phyloP scores from a whole-genome alignment of 2,329 filamentous ascomycete genomes.

The Orbilia ellipsospora region DNA sequence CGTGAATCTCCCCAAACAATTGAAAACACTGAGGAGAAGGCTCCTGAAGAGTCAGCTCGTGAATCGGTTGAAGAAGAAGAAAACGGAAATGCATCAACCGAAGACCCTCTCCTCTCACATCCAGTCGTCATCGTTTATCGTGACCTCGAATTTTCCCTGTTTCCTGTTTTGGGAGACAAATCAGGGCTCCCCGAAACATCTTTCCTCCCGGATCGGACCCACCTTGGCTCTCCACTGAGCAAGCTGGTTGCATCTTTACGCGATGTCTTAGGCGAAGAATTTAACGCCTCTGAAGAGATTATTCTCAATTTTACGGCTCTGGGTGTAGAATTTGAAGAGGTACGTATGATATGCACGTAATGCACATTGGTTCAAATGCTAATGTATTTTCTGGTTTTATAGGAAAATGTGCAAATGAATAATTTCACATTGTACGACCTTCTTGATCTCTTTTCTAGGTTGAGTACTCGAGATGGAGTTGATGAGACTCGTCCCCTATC shows the following conservation, averaged over 20 bases:
- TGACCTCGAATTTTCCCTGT: slow-evolving; percentile 44
- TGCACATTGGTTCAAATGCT: not conserved
- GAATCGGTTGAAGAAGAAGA: slow-evolving; percentile 17
- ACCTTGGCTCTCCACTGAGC: slow-evolving; percentile 36
- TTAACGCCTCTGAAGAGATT: slow-evolving; percentile 44
- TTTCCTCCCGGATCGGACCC: slow-evolving; percentile 45
- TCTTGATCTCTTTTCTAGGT: slow-evolving; percentile 36
- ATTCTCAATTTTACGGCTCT: slow-evolving; percentile 42
- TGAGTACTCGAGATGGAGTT: slow-evolving; percentile 34
- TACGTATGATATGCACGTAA: slow-evolving; percentile 8
- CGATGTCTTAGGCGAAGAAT: slow-evolving; percentile 50
- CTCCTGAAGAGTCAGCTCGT: not conserved
- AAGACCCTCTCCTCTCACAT: slow-evolving; percentile 36
- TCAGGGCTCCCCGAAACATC: slow-evolving; percentile 33
- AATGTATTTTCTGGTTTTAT: slow-evolving; percentile 5
- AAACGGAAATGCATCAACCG: slow-evolving; percentile 1
- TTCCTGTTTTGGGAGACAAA: slow-evolving; percentile 23
- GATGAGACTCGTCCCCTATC: slow-evolving; percentile 31
- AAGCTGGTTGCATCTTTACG: slow-evolving; percentile 48
- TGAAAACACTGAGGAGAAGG: not conserved
- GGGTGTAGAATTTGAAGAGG: slow-evolving; percentile 52
- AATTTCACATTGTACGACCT: slow-evolving; percentile 46
- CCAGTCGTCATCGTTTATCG: slow-evolving; percentile 50
- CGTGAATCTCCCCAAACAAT: slow-evolving; percentile 19
- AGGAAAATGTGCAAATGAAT: slow-evolving; percentile 50